A percentile compares a stretch with the other conserved stretches of the same genome.
phyloP scores from a whole-genome alignment of 108 stramenopile species.

The Nannochloropsis gaditana region DNA sequence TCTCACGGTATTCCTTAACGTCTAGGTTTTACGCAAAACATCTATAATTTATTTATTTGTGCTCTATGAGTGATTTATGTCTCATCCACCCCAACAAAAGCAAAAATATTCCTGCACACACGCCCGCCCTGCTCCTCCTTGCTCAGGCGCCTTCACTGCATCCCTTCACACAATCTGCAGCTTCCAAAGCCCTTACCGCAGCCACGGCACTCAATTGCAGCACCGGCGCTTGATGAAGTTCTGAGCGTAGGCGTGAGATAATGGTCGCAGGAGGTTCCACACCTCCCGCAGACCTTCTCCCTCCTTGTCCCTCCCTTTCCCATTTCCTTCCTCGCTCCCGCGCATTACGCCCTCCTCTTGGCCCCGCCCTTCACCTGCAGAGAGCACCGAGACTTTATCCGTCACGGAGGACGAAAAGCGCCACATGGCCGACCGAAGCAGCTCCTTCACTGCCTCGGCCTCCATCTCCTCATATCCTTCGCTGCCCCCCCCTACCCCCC shows the following conservation, averaged over 20 bases:
- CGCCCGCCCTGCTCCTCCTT: too few relatives aligned
- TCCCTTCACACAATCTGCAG: too few relatives aligned
- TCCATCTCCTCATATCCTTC: neutral
- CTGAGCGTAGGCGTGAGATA: neutral
- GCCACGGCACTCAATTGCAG: neutral
- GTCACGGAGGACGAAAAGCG: neutral
- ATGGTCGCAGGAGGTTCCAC: neutral
- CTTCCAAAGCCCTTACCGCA: too few relatives aligned
- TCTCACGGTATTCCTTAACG: too few relatives aligned
- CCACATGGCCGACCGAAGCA: constrained; percentile 7
- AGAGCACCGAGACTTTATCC: neutral
- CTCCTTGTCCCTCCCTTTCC: neutral
- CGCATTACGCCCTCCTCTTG: neutral
- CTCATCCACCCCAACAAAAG: too few relatives aligned
- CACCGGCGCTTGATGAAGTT: neutral
- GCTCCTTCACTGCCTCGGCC: neutral
- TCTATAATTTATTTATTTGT: too few relatives aligned
- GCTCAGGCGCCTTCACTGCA: too few relatives aligned
- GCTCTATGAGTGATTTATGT: too few relatives aligned
- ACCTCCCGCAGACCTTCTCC: neutral
- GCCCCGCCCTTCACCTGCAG: too few relatives aligned
- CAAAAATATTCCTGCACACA: too few relatives aligned
- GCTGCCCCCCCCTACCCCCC: neutral
- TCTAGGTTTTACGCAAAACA: too few relatives aligned
- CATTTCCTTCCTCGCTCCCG: neutral